These are phyloP conservation scores for Aspergillus eucalypticola DNA, from an alignment of 2,329 filamentous ascomycete species.

Conservation along the genomic window DNA sequence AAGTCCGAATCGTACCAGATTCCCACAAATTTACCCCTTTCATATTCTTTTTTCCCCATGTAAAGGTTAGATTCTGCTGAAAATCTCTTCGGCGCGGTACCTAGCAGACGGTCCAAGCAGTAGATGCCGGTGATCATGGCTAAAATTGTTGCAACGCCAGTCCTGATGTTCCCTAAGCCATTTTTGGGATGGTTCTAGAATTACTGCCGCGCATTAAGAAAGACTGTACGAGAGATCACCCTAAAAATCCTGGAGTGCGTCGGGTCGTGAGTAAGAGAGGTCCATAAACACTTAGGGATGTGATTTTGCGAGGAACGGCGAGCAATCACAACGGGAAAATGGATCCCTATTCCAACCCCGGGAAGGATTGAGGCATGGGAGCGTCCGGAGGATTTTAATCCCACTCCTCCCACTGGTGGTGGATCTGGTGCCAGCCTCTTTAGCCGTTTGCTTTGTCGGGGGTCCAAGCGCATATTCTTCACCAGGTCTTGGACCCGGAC, in stretches of 20 bases:
- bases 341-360: not conserved
- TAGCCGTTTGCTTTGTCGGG: not conserved
- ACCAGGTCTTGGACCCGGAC: not conserved
- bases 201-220: not conserved
- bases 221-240: not conserved
- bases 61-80: too few relatives aligned
- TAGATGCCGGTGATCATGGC: too few relatives aligned
- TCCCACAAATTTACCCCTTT: too few relatives aligned
- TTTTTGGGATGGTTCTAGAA: not conserved
- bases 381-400: not conserved
- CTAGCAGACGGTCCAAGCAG: too few relatives aligned
- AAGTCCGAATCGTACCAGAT: too few relatives aligned
- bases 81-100: too few relatives aligned
- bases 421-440: not conserved
- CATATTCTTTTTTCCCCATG: too few relatives aligned
- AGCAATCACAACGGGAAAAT: not conserved
- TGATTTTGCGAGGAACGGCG: not conserved
- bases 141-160: not conserved
- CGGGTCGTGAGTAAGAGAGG: not conserved
- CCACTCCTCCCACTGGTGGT: not conserved
- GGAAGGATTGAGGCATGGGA: not conserved
- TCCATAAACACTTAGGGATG: not conserved
- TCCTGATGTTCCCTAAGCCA: not conserved
- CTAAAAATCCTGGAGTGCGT: not conserved
- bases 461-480: not conserved